These are phyloP conservation scores for Annulohypoxylon nitens DNA, from an alignment of 495 filamentous ascomycete genomes.

Conservation along the genomic window DNA sequence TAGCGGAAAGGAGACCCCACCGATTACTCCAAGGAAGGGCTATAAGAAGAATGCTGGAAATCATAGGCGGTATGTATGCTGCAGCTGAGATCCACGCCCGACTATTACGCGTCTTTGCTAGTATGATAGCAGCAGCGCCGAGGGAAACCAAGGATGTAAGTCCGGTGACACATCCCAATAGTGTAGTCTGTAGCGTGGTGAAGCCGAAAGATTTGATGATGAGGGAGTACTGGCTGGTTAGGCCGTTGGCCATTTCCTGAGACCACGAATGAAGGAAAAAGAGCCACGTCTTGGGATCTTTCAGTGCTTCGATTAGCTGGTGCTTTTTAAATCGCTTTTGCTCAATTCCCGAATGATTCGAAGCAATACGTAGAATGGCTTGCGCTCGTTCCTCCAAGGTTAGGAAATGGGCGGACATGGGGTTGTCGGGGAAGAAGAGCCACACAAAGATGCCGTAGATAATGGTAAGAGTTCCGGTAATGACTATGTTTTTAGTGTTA, in stretches of 20 bases:
- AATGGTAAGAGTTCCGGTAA: constrained; percentile 57
- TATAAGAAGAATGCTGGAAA: constrained; percentile 53
- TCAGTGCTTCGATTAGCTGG: constrained; percentile 69
- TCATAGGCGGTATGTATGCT: constrained; percentile 49
- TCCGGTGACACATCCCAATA: constrained; percentile 53
- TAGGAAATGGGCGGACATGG: constrained; percentile 62
- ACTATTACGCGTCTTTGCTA: constrained; percentile 55
- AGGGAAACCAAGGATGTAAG: constrained; percentile 56
- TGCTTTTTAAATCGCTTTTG: constrained; percentile 74
- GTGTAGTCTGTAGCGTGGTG: constrained; percentile 55
- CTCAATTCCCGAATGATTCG: constrained; percentile 74
- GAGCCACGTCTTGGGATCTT: constrained; percentile 68
- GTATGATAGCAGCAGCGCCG: constrained; percentile 39
- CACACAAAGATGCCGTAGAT: constrained; percentile 58
- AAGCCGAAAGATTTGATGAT: constrained; percentile 61
- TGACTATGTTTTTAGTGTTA: constrained; percentile 47
- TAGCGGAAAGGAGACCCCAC: constrained; percentile 56
- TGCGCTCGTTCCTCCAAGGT: constrained; percentile 62
- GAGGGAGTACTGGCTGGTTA: constrained; percentile 60
- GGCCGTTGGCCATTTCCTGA: constrained; percentile 60
- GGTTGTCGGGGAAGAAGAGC: constrained; percentile 65
- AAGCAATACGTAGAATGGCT: constrained; percentile 68
- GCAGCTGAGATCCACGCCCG: constrained; percentile 57
- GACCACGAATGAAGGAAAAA: constrained; percentile 59
- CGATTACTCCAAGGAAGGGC: constrained; percentile 56